These are phyloP conservation scores for Arabis alpina DNA, from an alignment of 345 rosid genomes.

Conservation along the genomic window DNA sequence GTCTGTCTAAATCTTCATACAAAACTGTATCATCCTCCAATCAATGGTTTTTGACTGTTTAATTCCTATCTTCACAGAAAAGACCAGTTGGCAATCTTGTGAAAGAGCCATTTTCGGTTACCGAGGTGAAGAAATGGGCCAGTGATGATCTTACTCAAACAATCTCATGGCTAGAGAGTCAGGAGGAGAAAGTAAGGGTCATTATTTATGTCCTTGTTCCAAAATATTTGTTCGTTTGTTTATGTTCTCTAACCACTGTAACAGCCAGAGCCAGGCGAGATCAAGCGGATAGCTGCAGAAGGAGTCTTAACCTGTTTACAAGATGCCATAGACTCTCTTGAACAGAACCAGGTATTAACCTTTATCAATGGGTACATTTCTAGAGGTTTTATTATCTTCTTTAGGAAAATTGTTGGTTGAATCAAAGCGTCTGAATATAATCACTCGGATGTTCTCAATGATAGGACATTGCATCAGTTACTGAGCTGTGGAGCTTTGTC, in stretches of 20 bases:
- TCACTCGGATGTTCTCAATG: conserved; percentile 15
- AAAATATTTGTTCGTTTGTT: conserved; percentile 16
- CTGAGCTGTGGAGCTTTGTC: conserved; percentile 84
- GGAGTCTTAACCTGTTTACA: conserved; percentile 91
- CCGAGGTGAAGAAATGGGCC: conserved; percentile 76
- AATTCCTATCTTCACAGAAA: conserved; percentile 46
- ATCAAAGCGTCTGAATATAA: conserved; percentile 14
- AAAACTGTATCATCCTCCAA: conserved; percentile 8
- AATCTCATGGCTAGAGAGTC: conserved; percentile 79
- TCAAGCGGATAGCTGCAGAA: conserved; percentile 77
- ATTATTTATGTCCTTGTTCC: not conserved
- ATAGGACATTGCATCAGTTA: conserved; percentile 57
- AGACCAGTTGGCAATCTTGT: conserved; percentile 39
- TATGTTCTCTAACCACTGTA: conserved; percentile 35
- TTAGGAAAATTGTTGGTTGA: conserved; percentile 12
- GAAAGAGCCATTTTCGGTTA: conserved; percentile 48
- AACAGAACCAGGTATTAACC: conserved; percentile 67
- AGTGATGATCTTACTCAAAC: conserved; percentile 70
- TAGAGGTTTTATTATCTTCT: conserved; percentile 1
- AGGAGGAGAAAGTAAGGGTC: conserved; percentile 74
- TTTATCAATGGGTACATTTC: not conserved
- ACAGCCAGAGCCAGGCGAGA: conserved; percentile 84
- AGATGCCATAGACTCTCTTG: conserved; percentile 83
- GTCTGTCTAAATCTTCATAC: conserved; percentile 41
- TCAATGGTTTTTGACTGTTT: conserved; percentile 30